Base-by-base conservation (phyloP, 768 basidiomycete species). In the Clathrus columnatus region DNA sequence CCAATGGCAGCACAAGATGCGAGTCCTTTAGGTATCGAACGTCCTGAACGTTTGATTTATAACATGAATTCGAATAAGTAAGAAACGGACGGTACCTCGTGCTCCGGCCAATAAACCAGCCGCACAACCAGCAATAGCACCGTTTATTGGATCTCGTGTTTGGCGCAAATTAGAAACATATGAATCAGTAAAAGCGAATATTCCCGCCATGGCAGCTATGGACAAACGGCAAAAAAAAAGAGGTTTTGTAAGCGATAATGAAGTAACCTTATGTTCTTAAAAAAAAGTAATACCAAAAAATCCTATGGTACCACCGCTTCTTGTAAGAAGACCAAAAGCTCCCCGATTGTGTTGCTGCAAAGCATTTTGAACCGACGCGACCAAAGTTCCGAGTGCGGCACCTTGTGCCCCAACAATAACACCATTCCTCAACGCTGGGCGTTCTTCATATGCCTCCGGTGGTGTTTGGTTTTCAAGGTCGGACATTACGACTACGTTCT, bases 61-160 rank as follows among this genome's bases (percentile, higher is more conserved):
- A 50, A 57, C 24, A 48, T 30, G 54, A 36, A 41, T 20, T 18
- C 41, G 7, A 26, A 21, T 20, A 57, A 16, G 27, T 44, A 17
- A 49, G 53, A 50, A 28, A 21, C 2, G 43, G 21, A 10, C 70
- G 79, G 41, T 63, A 91, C 90, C 78, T 74, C 89, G 79, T 55
- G 94, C 70, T 51, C 93, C 93, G 27, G 90, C 90, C 59, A 95
- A 71, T 71, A 95, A 91, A 46, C 93, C 93, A 50, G 92, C 92
- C 48, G 92, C 92, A 72, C 92, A 95, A 54, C 87, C 93, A 53
- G 88, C 93, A 50, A 82, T 81, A 46, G 85, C 85, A 48, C 87
- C 86, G 63, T 92, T 96, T 58, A 88, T 63, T 42, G 85, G 75
- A 67, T 97, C 94, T 59, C 91, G 77, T 60, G 73, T 82, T 69